Base-by-base conservation (phyloP, 2,329 filamentous ascomycete genomes). In the Camillea tinctor region DNA sequence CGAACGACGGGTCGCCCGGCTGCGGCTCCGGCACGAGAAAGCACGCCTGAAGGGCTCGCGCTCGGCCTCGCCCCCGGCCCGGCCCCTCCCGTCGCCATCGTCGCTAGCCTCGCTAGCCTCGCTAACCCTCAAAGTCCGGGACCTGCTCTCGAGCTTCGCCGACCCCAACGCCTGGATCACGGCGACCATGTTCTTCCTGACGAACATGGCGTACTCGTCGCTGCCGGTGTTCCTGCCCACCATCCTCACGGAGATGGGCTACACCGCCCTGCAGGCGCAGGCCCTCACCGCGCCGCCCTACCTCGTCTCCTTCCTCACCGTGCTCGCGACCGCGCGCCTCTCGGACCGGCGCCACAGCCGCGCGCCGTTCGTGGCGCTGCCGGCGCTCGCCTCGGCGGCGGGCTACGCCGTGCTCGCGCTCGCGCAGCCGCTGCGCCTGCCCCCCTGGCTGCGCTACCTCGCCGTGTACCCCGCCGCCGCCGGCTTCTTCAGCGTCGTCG, bases 171-270 rank as follows among this genome's bases (percentile, higher is more conserved):
- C 85, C 59, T 94, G 91, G 77, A 80, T 94, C 50, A 90, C 90
- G 4, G 89, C 92, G 1, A 75, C 85, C 67, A 96, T 96, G 85
- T 91, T 96, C 80, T 93, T 96, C 79, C 86, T 89, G 74, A 88
- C 90, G 71, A 96, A 97, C 75, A 89, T 96, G 73, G 90, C 92
- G 13, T 97, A 96, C 78, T 88, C 88, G 70, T 94, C 90, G 21
- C 87, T 96, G 72, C 93, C 93, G 2, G 91, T 95, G 54, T 96
- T 96, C 72, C 82, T 96, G 2, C 92, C 92, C 40, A 92, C 90
- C 22, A 92, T 96, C 63, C 83, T 96, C 52, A 79, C 81, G 61
- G 84, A 88, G 71, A 87, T 96, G 91, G 90, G 90, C 60, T 89
- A 92, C 76, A 81, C 84, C 40, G 75, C 83, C 1, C 76, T 90